Conservation (phyloP, 306 rosid genomes). For the Citrullus colocynthis region DNA sequence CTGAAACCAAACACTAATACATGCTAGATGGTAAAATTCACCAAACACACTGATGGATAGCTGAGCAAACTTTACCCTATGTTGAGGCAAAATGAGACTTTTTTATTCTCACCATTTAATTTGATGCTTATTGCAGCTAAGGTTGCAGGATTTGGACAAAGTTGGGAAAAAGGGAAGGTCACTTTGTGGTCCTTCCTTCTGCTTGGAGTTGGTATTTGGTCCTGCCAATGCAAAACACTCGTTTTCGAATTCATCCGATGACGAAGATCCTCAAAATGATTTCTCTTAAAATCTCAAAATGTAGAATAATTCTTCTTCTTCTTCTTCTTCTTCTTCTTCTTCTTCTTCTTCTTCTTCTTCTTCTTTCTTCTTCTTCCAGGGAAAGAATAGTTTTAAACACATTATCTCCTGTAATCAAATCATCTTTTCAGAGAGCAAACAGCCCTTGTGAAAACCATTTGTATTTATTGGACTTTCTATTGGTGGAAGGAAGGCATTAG, state of each 20-base stretch:
- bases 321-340: not conserved
- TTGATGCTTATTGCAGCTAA: constrained; percentile 37
- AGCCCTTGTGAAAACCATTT: not conserved
- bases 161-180: constrained; percentile 68
- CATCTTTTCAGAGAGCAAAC: not conserved
- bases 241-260: constrained; percentile 14
- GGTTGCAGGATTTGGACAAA: constrained; percentile 61
- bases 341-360: not conserved
- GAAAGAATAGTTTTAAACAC: not conserved
- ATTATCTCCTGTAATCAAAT: constrained; percentile 1
- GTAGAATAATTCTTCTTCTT: not conserved
- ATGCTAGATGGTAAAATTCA: not conserved
- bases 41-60: not conserved
- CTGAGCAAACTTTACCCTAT: not conserved
- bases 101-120: not conserved
- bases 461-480: constrained; percentile 19
- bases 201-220: constrained; percentile 78
- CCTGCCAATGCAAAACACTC: constrained; percentile 72
- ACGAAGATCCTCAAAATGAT: constrained; percentile 14
- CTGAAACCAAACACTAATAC: not conserved
- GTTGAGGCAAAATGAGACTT: not conserved
- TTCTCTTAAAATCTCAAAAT: constrained; percentile 10
- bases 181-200: constrained; percentile 69
- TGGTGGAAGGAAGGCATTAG: constrained; percentile 27
- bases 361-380: constrained; percentile 1